A percentile compares a stretch with the other conserved stretches of the same genome.
Conservation (phyloP, 176 grass and related monocot genomes). For the Triticum turgidum region DNA sequence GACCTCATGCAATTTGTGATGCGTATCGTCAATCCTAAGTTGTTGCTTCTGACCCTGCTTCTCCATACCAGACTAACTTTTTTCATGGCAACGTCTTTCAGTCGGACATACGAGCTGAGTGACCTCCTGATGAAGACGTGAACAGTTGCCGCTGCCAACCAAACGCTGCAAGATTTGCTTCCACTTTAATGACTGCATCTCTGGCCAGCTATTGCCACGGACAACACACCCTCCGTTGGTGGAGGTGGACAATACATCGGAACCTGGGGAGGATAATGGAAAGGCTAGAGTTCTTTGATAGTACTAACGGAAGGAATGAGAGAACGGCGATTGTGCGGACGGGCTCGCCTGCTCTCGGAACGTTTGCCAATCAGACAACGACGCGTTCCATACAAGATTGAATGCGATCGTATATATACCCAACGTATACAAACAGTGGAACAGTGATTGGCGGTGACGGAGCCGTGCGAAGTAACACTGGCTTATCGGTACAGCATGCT, state of each 20-base stretch:
- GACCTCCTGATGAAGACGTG: not conserved
- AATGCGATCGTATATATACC: too few species aligned
- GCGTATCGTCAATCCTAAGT: not conserved
- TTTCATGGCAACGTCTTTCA: not conserved
- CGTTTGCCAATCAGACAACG: too few species aligned
- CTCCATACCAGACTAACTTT: not conserved
- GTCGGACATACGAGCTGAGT: not conserved
- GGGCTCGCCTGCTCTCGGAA: too few species aligned
- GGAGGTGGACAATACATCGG: not conserved
- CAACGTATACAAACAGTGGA: too few species aligned
- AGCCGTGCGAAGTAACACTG: too few species aligned
- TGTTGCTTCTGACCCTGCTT: not conserved
- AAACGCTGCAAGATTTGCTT: not conserved
- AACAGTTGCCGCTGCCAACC: not conserved
- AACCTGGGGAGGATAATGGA: not conserved
- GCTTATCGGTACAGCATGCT: too few species aligned
- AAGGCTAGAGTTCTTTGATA: not conserved
- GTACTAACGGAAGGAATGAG: too few species aligned
- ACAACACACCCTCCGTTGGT: conserved; percentile 28
- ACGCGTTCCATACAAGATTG: too few species aligned
- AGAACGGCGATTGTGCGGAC: too few species aligned
- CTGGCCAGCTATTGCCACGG: not conserved
- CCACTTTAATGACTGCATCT: not conserved
- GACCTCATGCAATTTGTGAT: not conserved
- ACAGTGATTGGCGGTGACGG: too few species aligned